Percentiles rank a stretch among this genome's conserved stretches.
Evolutionary conservation across 2,329 filamentous ascomycete species (phyloP).

Genomic region (Lizonia empirigonia): DNA sequence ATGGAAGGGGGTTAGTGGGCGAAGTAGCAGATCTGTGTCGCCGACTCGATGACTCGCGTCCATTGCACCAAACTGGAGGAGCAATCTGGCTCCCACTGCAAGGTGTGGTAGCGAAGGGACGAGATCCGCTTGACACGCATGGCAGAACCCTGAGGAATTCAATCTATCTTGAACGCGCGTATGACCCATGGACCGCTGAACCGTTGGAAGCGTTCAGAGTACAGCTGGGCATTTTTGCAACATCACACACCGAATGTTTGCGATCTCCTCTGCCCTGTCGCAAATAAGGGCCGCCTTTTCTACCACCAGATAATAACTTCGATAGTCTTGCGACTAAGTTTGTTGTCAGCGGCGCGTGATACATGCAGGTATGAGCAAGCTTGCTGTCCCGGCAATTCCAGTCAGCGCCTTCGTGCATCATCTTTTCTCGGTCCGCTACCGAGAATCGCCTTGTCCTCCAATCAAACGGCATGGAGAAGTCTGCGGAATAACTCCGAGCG

Average conservation of each 20-base stretch:
- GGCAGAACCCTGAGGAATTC: constrained; percentile 1
- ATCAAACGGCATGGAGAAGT: constrained; percentile 1
- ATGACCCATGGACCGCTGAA: no score
- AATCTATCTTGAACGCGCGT: constrained; percentile 7
- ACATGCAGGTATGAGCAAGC: neutral
- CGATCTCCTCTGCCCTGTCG: neutral
- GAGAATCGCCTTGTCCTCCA: constrained; percentile 3
- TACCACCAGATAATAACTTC: neutral
- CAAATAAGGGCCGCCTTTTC: neutral
- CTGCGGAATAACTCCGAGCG: constrained; percentile 1
- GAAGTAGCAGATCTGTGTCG: neutral
- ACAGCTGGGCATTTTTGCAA: neutral
- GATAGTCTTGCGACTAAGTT: neutral
- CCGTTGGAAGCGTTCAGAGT: no score
- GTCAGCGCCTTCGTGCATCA: constrained; percentile 1
- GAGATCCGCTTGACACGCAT: constrained; percentile 1
- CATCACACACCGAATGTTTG: neutral
- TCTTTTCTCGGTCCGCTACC: constrained; percentile 10
- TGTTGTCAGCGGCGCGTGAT: neutral
- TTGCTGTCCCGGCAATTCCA: neutral
- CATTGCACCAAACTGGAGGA: no score
- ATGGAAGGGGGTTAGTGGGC: neutral
- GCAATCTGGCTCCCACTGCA: neutral
- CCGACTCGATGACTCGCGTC: neutral
- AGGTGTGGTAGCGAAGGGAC: neutral